Evolutionary conservation across 2,329 filamentous ascomycete species (phyloP), one percentile per base, ranked within the genome.

Genomic region (Cladophialophora carrionii): DNA sequence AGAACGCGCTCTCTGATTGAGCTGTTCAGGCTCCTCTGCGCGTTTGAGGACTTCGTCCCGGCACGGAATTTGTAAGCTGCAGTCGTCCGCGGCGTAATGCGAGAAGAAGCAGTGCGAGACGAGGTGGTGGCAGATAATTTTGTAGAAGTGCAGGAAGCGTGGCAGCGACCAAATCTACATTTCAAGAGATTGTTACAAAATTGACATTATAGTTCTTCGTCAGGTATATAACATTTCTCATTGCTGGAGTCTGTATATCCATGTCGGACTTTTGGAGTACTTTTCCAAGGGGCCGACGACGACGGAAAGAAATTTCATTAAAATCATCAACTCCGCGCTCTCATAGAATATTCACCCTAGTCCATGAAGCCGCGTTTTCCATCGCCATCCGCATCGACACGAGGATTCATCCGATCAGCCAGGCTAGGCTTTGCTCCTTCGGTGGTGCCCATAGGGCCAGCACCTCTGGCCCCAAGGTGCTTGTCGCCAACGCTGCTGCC

Each of bases 351-450:
- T 32, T 8, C 8, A 20, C 12, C n/a, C 8, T 41, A 60, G 20
- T 60, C 57, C 57, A 52, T 60, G 20, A 86, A 70, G 2, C 84
- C 84, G 31, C 76, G 75, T 78, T 85, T 84, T 64, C 85, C 84
- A 74, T 87, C 84, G 46, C 81, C 77, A 68, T 85, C 78, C 31
- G 83, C 67, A 71, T 87, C 84, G 48, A 76, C 78, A 74, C 75
- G 80, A 1, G 85, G 84, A 75, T 87, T 86, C 43, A 87, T 65
- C 72, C 81, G 83, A 63, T 85, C 79, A 74, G 83, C 73, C 65
- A 87, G 67, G 17, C 77, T 76, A 1, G 83, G 78, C 76, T 85
- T 85, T 55, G 75, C 73, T 6, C 54, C 54, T 26, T 68, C 53
- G 29, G 58, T 58, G n/a, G 54, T 43, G 32, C 48, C 48, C 48